Evolutionary conservation across 495 filamentous ascomycete species (phyloP).

Genomic region (Penicillium malachiteum): DNA sequence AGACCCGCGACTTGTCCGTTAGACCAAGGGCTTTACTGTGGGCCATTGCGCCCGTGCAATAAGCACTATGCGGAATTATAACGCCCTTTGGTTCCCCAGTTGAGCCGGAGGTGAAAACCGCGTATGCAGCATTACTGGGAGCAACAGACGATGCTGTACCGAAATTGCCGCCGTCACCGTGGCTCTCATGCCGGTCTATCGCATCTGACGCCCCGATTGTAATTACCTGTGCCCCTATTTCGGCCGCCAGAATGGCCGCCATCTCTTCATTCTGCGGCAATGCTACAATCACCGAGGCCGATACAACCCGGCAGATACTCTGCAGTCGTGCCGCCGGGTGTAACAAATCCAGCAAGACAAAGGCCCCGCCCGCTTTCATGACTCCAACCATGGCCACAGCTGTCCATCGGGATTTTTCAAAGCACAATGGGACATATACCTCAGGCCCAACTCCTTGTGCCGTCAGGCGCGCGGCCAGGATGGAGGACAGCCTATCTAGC

Average conservation of each 20-base stretch:
- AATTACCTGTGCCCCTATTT: too few relatives aligned
- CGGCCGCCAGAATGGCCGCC: neutral
- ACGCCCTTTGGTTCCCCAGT: neutral
- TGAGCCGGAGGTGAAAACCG: neutral
- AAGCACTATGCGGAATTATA: neutral
- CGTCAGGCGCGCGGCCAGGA: neutral
- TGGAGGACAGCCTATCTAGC: neutral
- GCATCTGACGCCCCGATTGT: too few relatives aligned
- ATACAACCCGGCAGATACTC: conserved; percentile 32
- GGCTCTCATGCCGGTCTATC: too few relatives aligned
- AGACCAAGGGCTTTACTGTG: neutral
- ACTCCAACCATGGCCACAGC: conserved; percentile 31
- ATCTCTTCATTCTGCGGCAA: neutral
- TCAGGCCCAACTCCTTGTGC: neutral
- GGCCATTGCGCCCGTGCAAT: neutral
- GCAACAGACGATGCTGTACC: too few relatives aligned
- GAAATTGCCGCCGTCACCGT: too few relatives aligned
- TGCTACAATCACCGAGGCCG: neutral
- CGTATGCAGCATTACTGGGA: neutral
- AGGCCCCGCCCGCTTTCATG: conserved; percentile 46
- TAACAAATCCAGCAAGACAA: conserved; percentile 44
- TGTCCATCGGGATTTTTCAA: neutral
- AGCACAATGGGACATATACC: neutral
- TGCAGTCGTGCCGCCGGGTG: conserved; percentile 42
- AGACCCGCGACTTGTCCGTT: conserved; percentile 30